A percentile compares a stretch with the other conserved stretches of the same genome.
These are phyloP conservation scores for Aspergillus sp. DNA, from an alignment of 2,329 filamentous ascomycete species.

Conservation along the genomic window DNA sequence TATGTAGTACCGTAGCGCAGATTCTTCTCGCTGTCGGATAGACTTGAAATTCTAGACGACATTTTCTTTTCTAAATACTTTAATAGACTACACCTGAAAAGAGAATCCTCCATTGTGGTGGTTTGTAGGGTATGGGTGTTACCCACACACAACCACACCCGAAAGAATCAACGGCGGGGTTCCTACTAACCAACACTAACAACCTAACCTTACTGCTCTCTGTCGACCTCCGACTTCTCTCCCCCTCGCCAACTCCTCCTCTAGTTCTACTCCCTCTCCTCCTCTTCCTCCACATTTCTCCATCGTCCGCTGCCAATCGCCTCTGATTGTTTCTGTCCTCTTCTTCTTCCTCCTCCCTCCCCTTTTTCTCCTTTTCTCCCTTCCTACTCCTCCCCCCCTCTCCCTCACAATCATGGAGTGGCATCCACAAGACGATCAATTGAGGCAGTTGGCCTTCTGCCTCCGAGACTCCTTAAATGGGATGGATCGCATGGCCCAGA, in stretches of 20 bases:
- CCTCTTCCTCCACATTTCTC: neutral
- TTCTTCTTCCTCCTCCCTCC: constrained; percentile 7
- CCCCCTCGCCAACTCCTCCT: neutral
- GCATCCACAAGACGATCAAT: constrained; percentile 83
- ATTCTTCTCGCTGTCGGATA: no score
- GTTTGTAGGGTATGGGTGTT: no score
- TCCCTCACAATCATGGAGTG: constrained; percentile 66
- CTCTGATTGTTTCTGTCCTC: neutral
- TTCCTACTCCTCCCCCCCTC: constrained; percentile 7
- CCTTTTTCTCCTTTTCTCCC: constrained; percentile 8
- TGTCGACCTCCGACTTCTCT: neutral
- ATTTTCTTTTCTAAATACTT: no score
- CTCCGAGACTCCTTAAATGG: constrained; percentile 89
- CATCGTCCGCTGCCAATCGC: neutral
- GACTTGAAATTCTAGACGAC: no score
- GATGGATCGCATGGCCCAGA: constrained; percentile 74
- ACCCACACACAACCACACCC: neutral
- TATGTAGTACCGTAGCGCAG: no score
- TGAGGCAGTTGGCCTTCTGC: constrained; percentile 84
- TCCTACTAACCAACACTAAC: neutral
- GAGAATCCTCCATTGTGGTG: no score
- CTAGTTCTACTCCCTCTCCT: neutral
- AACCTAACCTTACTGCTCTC: neutral
- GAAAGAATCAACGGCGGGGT: constrained; percentile 1
- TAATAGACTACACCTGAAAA: no score